phyloP scores from a whole-genome alignment of 140 eudicot genomes.

The Oenanthe javanica region DNA sequence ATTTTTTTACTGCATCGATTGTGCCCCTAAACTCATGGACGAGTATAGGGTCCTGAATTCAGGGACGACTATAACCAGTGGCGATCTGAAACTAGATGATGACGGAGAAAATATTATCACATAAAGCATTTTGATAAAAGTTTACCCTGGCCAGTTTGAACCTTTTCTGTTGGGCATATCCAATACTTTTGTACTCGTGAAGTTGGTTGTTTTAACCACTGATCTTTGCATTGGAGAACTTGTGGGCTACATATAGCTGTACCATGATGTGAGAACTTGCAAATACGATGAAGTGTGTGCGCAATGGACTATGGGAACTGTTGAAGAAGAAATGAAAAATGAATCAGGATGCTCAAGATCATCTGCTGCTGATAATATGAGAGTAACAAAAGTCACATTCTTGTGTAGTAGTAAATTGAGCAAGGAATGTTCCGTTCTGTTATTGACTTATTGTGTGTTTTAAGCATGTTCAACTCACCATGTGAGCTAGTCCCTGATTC shows the following conservation, averaged over 20 bases:
- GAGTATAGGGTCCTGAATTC: too few relatives aligned
- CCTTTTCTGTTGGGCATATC: too few relatives aligned
- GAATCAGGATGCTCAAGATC: slow-evolving; percentile 17
- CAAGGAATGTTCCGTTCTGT: too few relatives aligned
- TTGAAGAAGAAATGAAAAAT: slow-evolving; percentile 18
- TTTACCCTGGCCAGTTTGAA: too few relatives aligned
- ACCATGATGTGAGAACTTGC: slow-evolving; percentile 41
- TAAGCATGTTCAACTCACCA: not conserved
- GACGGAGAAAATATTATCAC: not conserved
- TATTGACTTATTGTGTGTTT: too few relatives aligned
- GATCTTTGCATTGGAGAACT: not conserved
- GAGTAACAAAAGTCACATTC: slow-evolving; percentile 6
- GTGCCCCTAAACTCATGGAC: too few relatives aligned
- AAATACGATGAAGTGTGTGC: slow-evolving; percentile 51
- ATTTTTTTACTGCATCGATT: too few relatives aligned
- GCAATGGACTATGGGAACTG: slow-evolving; percentile 48
- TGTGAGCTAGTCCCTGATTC: not conserved
- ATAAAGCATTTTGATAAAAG: too few relatives aligned
- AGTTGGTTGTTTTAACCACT: not conserved
- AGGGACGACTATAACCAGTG: not conserved
- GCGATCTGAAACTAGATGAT: not conserved
- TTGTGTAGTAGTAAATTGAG: slow-evolving; percentile 18
- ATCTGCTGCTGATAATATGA: not conserved
- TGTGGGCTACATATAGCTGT: slow-evolving; percentile 40
- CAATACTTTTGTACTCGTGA: not conserved